A percentile compares a stretch with the other conserved stretches of the same genome.
phyloP scores from a whole-genome alignment of 495 filamentous ascomycete species.

The Tetracladium marchalianum region DNA sequence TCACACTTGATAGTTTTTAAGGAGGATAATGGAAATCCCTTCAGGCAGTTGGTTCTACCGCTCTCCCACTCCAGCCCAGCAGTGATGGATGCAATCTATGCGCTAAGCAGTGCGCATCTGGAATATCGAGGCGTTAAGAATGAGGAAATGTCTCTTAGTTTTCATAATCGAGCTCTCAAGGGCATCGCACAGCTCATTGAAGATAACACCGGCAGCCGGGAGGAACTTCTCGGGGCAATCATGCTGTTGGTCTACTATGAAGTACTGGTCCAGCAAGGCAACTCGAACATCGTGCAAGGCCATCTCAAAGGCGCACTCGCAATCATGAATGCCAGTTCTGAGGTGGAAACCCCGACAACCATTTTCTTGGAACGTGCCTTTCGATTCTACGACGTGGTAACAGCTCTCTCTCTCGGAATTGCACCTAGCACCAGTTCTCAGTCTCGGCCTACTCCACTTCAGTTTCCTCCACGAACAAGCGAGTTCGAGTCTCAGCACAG shows the following conservation, averaged over 20 bases:
- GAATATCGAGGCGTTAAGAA: slow-evolving; percentile 47
- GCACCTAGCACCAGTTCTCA: slow-evolving; percentile 44
- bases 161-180: slow-evolving; percentile 49
- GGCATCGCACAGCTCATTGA: slow-evolving; percentile 47
- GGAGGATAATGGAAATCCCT: slow-evolving; percentile 52
- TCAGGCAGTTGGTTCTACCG: slow-evolving; percentile 50
- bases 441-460: slow-evolving; percentile 9
- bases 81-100: slow-evolving; percentile 48
- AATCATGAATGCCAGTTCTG: slow-evolving; percentile 40
- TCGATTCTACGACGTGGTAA: slow-evolving; percentile 55
- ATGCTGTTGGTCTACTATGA: slow-evolving; percentile 57
- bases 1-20: slow-evolving; percentile 54
- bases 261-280: slow-evolving; percentile 49
- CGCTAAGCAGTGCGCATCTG: slow-evolving; percentile 46
- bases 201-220: slow-evolving; percentile 38
- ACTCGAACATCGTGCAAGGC: slow-evolving; percentile 45
- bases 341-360: slow-evolving; percentile 37
- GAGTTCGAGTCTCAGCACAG: slow-evolving; percentile 30
- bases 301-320: slow-evolving; percentile 52
- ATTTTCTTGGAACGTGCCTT: slow-evolving; percentile 51
- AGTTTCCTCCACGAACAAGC: slow-evolving; percentile 23
- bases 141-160: slow-evolving; percentile 45
- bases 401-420: slow-evolving; percentile 51
- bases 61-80: slow-evolving; percentile 41
- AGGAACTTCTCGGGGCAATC: slow-evolving; percentile 50